Base-by-base conservation (phyloP, 352 stramenopile genomes). In the Phytophthora lateralis region DNA sequence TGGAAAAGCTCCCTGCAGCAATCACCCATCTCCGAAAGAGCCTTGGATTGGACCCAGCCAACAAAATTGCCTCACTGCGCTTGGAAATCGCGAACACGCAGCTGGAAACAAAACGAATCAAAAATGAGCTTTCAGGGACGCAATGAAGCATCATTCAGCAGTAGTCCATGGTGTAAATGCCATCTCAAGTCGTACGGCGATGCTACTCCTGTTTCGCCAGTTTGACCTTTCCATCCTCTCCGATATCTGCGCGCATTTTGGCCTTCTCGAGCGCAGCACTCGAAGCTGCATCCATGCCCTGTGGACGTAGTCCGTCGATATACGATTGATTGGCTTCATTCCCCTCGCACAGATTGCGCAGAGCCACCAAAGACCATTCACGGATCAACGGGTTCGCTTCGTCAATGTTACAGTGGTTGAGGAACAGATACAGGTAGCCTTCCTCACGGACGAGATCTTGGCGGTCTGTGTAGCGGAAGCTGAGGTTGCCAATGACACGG, bases 331-430 rank as follows among this genome's bases (percentile, higher is more conserved):
- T 91, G 14, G 72, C 80, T 42, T 87, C 83, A 46, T 92, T 93
- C 5, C 85, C 88, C 49, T 97, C 90, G 48, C 89, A 97, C 44
- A 97, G 46, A 62, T 97, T 95, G 27, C 90, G 87, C 45, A 97
- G 48, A 29, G 89, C 86, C 4, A 97, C 84, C 30, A 97, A 80
- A 2, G 83, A 91, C 88, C 89, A 97, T 60, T 97, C 90, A 15
- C 90, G 88, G 24, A 97, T 76, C 54, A 97, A 63, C 14, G 89
- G 89, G 42, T 96, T 97, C 2, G 63, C 69, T 50, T 94, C 84
- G 55, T 97, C 89, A 8, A 97, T 78, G 66, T 93, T 96, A 63
- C 90, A 97, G 67, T 96, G 89, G 63, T 91, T 95, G 8, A 97
- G 80, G 55, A 97, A 84, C 21, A 97, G 69, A 20, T 76, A 73